phyloP scores from a whole-genome alignment of 164 flowering plant genomes.

The Paratinospora sagittata region DNA sequence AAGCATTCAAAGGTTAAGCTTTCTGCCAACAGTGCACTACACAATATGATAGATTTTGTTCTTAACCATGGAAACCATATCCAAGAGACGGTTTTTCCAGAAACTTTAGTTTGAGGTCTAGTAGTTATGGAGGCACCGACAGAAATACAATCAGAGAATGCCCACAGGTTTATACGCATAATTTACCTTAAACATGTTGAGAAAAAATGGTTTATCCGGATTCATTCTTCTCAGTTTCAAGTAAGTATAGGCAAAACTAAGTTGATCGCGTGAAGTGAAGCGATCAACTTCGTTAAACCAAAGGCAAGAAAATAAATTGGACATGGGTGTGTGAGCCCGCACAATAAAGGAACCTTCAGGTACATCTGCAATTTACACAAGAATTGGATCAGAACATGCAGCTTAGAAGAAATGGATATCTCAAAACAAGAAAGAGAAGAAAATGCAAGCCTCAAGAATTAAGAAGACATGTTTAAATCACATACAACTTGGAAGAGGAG shows the following conservation, averaged over 20 bases:
- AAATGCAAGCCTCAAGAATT: neutral
- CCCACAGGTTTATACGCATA: neutral
- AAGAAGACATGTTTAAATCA: conserved; percentile 20
- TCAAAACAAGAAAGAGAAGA: neutral
- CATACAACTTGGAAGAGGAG: conserved; percentile 86
- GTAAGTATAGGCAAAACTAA: conserved; percentile 91
- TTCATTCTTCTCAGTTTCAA: conserved; percentile 76
- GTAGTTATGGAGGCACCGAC: neutral
- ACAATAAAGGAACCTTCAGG: conserved; percentile 95
- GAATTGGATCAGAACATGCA: conserved; percentile 3
- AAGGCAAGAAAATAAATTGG: conserved; percentile 91
- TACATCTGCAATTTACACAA: conserved; percentile 56
- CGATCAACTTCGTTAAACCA: conserved; percentile 98
- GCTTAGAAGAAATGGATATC: neutral
- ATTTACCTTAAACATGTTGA: conserved; percentile 85
- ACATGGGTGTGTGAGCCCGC: conserved; percentile 92
- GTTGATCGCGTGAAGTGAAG: conserved; percentile 93
- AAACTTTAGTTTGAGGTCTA: neutral
- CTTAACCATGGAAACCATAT: neutral
- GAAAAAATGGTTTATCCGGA: conserved; percentile 56
- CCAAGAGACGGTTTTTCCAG: neutral
- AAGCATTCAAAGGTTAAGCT: neutral
- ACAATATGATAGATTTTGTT: too few species aligned
- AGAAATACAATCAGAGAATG: neutral
- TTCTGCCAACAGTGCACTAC: neutral